Percentiles rank a stretch among this genome's conserved stretches.
These are phyloP conservation scores for Ganoderma sinense DNA, from an alignment of 1,284 basidiomycete species.

Conservation along the genomic window DNA sequence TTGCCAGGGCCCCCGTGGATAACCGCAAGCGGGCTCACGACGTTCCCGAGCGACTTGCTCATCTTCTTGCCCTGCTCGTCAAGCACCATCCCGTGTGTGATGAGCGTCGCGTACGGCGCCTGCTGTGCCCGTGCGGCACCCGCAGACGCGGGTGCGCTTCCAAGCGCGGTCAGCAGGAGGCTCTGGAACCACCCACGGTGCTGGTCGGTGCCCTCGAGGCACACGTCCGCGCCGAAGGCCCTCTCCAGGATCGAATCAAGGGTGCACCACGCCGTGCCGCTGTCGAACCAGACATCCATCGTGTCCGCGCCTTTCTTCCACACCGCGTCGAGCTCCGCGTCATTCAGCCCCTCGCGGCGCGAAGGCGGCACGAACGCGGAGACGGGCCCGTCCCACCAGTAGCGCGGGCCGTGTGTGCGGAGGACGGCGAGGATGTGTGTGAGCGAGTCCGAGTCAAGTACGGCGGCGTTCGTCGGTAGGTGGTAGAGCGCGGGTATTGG, in stretches of 20 bases:
- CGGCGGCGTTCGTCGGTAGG: slow-evolving; percentile 64
- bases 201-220: slow-evolving; percentile 96
- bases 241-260: slow-evolving; percentile 44
- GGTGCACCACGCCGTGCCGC: slow-evolving; percentile 94
- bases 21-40: slow-evolving; percentile 86
- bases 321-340: slow-evolving; percentile 48
- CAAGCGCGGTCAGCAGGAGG: slow-evolving; percentile 86
- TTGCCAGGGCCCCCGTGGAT: slow-evolving; percentile 81
- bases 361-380: slow-evolving; percentile 83
- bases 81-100: slow-evolving; percentile 98
- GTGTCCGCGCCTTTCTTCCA: slow-evolving; percentile 91
- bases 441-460: slow-evolving; percentile 77
- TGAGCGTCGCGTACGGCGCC: slow-evolving; percentile 84
- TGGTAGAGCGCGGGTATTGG: slow-evolving; percentile 94
- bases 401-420: slow-evolving; percentile 73
- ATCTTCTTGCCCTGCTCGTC: slow-evolving; percentile 95
- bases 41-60: slow-evolving; percentile 98
- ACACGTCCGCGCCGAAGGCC: slow-evolving; percentile 79
- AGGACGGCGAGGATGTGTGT: slow-evolving; percentile 84
- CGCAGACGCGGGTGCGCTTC: slow-evolving; percentile 48
- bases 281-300: slow-evolving; percentile 99
- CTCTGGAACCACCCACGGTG: slow-evolving; percentile 99
- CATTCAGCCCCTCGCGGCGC: slow-evolving; percentile 50
- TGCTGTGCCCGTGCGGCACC: slow-evolving; percentile 27
- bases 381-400: slow-evolving; percentile 94